Evolutionary conservation across 1,139 yeast species (phyloP).

Genomic region (Hyphopichia wangnamkhiaoensis): DNA sequence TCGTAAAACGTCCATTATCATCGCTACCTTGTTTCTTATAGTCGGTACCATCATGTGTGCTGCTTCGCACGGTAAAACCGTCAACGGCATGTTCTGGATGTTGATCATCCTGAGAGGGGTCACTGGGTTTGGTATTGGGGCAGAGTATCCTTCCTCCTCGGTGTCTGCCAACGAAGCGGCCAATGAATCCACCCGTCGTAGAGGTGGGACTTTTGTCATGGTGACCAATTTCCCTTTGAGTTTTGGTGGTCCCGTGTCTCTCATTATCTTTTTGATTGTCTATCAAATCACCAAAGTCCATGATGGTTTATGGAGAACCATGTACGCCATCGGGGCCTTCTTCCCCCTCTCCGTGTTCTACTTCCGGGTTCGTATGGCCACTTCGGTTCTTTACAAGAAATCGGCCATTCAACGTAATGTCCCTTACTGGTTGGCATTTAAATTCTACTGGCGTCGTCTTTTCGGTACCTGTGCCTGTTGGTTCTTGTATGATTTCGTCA

Average conservation of each 20-base stretch:
- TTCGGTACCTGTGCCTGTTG: conserved; percentile 48
- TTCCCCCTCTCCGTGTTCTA: conserved; percentile 76
- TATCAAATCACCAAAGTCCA: conserved; percentile 54
- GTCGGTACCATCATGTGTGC: conserved; percentile 51
- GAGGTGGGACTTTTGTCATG: conserved; percentile 65
- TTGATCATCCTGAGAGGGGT: conserved; percentile 65
- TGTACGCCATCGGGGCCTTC: conserved; percentile 72
- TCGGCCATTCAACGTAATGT: conserved; percentile 45
- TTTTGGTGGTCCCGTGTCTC: conserved; percentile 78
- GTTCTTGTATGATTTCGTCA: conserved; percentile 55
- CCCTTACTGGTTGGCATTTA: conserved; percentile 49
- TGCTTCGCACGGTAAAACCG: conserved; percentile 46
- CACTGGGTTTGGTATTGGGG: conserved; percentile 76
- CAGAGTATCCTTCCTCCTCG: conserved; percentile 73
- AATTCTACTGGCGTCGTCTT: conserved; percentile 48
- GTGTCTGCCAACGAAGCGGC: conserved; percentile 75
- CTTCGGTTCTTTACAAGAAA: conserved; percentile 53
- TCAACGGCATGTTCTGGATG: conserved; percentile 67
- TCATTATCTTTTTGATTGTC: conserved; percentile 65
- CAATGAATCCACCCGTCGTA: conserved; percentile 56
- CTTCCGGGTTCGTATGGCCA: conserved; percentile 71
- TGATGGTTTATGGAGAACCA: conserved; percentile 69
- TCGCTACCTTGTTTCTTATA: conserved; percentile 46
- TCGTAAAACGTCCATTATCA: conserved; percentile 48
- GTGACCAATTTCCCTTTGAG: conserved; percentile 74